phyloP scores from a whole-genome alignment of 805 yeast species.

The Brettanomyces nanus region DNA sequence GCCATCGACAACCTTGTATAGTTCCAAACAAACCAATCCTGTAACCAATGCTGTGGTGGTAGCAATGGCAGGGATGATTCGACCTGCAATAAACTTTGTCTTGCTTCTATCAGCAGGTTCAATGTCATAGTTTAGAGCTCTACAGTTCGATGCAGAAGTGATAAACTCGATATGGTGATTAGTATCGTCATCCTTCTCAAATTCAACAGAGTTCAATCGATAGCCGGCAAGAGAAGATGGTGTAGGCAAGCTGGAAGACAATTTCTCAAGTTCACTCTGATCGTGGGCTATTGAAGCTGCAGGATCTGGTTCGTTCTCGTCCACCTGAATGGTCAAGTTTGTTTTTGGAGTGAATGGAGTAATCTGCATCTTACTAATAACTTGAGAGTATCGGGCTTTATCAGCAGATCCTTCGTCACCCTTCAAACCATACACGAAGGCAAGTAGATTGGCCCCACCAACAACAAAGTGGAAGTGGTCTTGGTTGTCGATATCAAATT shows the following conservation, averaged over 20 bases:
- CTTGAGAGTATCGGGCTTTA: constrained; percentile 41
- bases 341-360: constrained; percentile 69
- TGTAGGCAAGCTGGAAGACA: constrained; percentile 77
- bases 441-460: constrained; percentile 87
- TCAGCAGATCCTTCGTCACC: constrained; percentile 54
- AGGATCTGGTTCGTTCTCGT: constrained; percentile 84
- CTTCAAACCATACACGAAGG: constrained; percentile 82
- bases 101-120: constrained; percentile 82
- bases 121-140: constrained; percentile 86
- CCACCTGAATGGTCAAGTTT: constrained; percentile 73
- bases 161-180: constrained; percentile 96
- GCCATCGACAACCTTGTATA: constrained; percentile 79
- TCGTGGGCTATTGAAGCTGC: constrained; percentile 46
- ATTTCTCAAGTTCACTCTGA: constrained; percentile 52
- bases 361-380: constrained; percentile 40
- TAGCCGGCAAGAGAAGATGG: constrained; percentile 86
- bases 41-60: constrained; percentile 98
- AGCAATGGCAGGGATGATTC: constrained; percentile 98
- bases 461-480: constrained; percentile 79
- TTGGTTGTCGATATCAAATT: constrained; percentile 63
- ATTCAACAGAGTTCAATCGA: constrained; percentile 81
- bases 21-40: constrained; percentile 86
- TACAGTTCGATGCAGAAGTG: constrained; percentile 89
- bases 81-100: constrained; percentile 96
- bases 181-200: constrained; percentile 96